phyloP scores from a whole-genome alignment of 1,139 yeast species.

The Trichomonascaceae sp. region DNA sequence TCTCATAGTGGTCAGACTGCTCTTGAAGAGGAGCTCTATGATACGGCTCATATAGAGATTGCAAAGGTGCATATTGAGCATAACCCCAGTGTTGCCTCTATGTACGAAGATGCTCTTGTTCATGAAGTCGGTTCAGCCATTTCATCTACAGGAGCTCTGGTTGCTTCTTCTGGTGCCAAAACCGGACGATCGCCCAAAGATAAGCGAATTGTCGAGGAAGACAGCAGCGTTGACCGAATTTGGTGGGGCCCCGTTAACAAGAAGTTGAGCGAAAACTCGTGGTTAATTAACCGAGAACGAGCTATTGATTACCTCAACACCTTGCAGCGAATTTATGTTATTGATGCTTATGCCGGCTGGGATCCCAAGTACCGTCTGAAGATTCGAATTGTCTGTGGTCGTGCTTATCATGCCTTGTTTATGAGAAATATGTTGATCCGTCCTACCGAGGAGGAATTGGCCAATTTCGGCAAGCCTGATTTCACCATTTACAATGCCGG shows the following conservation, averaged over 20 bases:
- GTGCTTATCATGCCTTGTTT: conserved; percentile 97
- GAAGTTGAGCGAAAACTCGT: conserved; percentile 88
- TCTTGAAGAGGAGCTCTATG: conserved; percentile 36
- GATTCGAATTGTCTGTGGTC: conserved; percentile 94
- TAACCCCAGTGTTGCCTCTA: conserved; percentile 88
- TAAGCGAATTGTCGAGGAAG: conserved; percentile 96
- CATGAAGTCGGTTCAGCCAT: conserved; percentile 85
- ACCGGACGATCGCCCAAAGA: conserved; percentile 99
- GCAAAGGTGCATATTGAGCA: conserved; percentile 50
- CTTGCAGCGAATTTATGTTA: conserved; percentile 87
- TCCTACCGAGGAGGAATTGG: conserved; percentile 86
- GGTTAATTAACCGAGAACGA: conserved; percentile 94
- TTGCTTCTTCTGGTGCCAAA: conserved; percentile 93
- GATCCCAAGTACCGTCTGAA: conserved; percentile 97
- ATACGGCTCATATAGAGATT: conserved; percentile 39
- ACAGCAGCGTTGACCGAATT: conserved; percentile 69
- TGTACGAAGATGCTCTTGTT: conserved; percentile 89
- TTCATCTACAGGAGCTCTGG: conserved; percentile 88
- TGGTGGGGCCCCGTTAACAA: conserved; percentile 99
- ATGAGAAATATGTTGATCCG: conserved; percentile 98
- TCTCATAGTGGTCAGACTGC: conserved; percentile 33
- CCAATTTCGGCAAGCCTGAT: conserved; percentile 92
- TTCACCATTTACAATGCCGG: conserved; percentile 99
- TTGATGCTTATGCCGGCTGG: conserved; percentile 98
- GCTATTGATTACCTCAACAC: conserved; percentile 97